phyloP scores from a whole-genome alignment of 306 rosid genomes.

The Cucumis hystrix region DNA sequence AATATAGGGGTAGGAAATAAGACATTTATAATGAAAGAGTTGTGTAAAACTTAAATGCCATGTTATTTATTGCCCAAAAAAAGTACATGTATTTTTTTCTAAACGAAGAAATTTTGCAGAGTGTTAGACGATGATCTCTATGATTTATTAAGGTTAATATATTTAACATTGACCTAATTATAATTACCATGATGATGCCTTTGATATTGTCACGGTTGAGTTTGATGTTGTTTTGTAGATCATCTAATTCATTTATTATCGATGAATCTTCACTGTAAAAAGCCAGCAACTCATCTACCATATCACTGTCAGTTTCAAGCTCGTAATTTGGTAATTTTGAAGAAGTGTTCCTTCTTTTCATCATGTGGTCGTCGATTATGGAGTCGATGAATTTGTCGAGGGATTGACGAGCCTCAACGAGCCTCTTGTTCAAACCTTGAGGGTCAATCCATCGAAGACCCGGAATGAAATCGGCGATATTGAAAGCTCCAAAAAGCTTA shows the following conservation, averaged over 20 bases:
- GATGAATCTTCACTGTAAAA: conserved; percentile 37
- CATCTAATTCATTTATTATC: conserved; percentile 23
- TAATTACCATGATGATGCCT: conserved; percentile 78
- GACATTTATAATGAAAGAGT: not conserved
- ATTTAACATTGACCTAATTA: not conserved
- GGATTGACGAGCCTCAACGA: conserved; percentile 33
- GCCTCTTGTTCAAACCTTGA: conserved; percentile 43
- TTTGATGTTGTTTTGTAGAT: conserved; percentile 31
- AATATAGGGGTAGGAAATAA: too few relatives aligned
- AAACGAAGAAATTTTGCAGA: not conserved
- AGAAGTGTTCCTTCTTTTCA: conserved; percentile 10
- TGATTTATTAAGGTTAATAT: not conserved
- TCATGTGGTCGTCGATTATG: conserved; percentile 57
- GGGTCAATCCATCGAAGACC: conserved; percentile 50
- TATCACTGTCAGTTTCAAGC: conserved; percentile 31
- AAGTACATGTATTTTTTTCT: not conserved
- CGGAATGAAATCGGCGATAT: conserved; percentile 62
- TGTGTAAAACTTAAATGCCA: not conserved
- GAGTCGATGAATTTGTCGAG: conserved; percentile 55
- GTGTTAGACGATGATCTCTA: not conserved
- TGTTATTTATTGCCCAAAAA: not conserved
- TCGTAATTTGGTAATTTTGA: not conserved
- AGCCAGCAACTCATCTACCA: conserved; percentile 83
- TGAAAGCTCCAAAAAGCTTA: conserved; percentile 71
- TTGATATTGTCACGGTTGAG: conserved; percentile 78